Base-by-base conservation (phyloP, 371 early-diverging fungal species). In the Mycotypha africana region DNA sequence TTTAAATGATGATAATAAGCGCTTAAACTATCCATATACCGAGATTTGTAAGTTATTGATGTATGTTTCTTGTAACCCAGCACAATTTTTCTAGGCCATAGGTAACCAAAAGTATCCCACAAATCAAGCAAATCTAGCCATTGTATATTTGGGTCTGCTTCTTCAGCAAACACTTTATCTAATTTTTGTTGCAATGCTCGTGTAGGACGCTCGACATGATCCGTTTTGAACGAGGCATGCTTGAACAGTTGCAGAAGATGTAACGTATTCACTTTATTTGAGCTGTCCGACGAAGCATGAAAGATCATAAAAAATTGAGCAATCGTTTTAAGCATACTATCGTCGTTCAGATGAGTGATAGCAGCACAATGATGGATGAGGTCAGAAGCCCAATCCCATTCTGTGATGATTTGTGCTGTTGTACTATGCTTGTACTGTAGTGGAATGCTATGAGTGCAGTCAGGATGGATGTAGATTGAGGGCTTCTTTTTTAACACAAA, bases 71-170 rank as follows among this genome's bases (percentile, higher is more conserved):
- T 47, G 22, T 47, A 58, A 3, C 58, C 58, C 9, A 72, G 32
- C 3, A 59, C 45, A 7, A 72, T 51, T 21, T 62, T 62, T 30
- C 64, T 53, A 9, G 73, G 73, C 69, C 73, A 72, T n/a, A 72
- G 48, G 38, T 59, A 72, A 10, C 73, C 73, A 62, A 53, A 72
- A 12, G 45, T 53, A 19, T 55, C 24, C 66, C 66, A 72, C 2
- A 72, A 41, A 24, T 50, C 32, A 12, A 60, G 38, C 5, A 70
- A 20, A 5, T 41, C 39, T 10, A 51, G 25, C 71, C 71, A 67
- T 41, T 48, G 43, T 7, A 26, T 20, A 37, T 58, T 28, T 43
- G 22, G 0, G 38, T 50, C 21, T 36, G 51, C 21, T 57, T 40
- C 19, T 6, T 33, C 14, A 11, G 53, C 12, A n/a, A n/a, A n/a